Conservation (phyloP, 495 filamentous ascomycete species). For the Neohortaea acidophila region DNA sequence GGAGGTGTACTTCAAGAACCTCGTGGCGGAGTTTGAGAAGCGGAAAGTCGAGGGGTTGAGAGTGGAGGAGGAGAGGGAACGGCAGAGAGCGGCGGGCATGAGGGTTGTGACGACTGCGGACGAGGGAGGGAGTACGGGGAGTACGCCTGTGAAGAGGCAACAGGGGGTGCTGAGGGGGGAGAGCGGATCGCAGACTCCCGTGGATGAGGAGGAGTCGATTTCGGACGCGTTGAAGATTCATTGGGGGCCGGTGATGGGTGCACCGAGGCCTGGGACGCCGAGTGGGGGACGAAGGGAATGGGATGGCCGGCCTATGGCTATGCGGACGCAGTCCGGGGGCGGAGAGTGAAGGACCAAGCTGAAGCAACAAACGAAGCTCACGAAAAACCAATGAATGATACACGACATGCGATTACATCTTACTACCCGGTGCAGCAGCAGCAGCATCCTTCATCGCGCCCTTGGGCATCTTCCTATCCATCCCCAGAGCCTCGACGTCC, state of each 20-base stretch:
- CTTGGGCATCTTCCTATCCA: slow-evolving; percentile 58
- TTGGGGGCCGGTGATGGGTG: slow-evolving; percentile 25
- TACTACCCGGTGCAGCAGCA: background rate
- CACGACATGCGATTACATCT: background rate
- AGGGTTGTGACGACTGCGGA: slow-evolving; percentile 21
- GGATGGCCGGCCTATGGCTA: slow-evolving; percentile 5
- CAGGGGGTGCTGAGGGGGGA: no score
- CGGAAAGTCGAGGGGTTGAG: slow-evolving; percentile 21
- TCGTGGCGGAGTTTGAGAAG: slow-evolving; percentile 42
- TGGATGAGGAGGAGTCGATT: slow-evolving; percentile 11
- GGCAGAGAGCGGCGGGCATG: slow-evolving; percentile 20
- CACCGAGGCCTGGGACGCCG: slow-evolving; percentile 21
- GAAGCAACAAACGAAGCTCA: background rate
- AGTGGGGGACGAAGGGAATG: slow-evolving; percentile 17
- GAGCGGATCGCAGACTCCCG: no score
- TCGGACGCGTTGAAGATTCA: slow-evolving; percentile 15
- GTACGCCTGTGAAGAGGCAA: background rate
- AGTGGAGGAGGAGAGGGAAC: slow-evolving; percentile 18
- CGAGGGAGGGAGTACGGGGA: slow-evolving; percentile 2
- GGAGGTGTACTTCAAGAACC: slow-evolving; percentile 55
- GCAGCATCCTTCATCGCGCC: no score
- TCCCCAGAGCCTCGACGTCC: slow-evolving; percentile 67
- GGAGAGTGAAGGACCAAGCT: background rate
- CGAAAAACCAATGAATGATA: no score
- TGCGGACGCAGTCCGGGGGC: slow-evolving; percentile 12